Base-by-base conservation (phyloP, 2,329 filamentous ascomycete genomes). In the Sporothrix phasma region DNA sequence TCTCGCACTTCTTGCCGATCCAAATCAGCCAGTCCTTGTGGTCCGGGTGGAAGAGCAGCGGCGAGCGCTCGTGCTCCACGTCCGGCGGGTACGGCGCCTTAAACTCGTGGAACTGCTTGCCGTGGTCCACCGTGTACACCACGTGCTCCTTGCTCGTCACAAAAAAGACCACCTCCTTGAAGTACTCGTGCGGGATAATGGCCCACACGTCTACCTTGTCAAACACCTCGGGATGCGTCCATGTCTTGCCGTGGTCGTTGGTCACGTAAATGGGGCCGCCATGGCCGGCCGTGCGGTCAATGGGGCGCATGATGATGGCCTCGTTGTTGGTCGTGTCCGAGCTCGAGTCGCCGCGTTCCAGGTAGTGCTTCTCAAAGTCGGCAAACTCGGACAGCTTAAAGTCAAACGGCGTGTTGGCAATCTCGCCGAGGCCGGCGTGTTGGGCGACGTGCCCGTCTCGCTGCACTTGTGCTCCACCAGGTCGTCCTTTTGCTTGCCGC, bases 11-110 rank as follows among this genome's bases (percentile, higher is more conserved):
- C 68, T 85, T 77, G 45, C 92, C 93, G 58, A 88, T 85, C 92
- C 92, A 97, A 66, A 99, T 89, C 49, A 97, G 80, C 91, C 92
- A 97, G 71, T 96, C 89, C 72, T 88, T 88, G 70, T 88, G 84
- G 69, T 88, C 85, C 1, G 92, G 89, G 71, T 99, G 94, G 77
- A 99, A 99, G 41, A 81, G 80, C 47, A 92, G 80, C 19, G 84
- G 81, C 4, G 79, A 69, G 5, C 71, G 71, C 6, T 77, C 72
- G 19, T 70, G 56, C 3, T 72, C 68, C 1, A 68, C 66, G 54
- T 77, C 69, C 6, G 75, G 75, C 68, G 82, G 81, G 47, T 83
- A 79, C 1, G 88, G 89, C 2, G 88, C 85, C 65, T 89, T 76
- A 74, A 97, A 96, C 58, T 79, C 80, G 72, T 89, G 84, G 69